Conservation (phyloP, 257 asterid species). For the Nicotiana obtusifolia region DNA sequence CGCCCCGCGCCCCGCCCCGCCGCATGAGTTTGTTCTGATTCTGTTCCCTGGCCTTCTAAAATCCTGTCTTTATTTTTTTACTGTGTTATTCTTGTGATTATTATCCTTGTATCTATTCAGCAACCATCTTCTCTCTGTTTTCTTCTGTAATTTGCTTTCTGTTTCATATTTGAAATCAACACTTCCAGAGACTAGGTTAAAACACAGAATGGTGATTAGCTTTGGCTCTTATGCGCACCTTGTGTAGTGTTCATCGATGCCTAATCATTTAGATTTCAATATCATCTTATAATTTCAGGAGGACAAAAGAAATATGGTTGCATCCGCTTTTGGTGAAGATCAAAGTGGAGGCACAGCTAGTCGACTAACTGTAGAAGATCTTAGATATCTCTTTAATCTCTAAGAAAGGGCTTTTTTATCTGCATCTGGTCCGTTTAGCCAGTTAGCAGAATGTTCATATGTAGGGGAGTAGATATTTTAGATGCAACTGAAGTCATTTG, state of each 20-base stretch:
- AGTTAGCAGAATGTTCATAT: neutral
- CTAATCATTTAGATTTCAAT: neutral
- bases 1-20: no score
- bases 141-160: neutral
- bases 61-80: neutral
- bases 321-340: conserved; percentile 98
- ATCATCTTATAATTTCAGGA: conserved; percentile 46
- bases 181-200: neutral
- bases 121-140: neutral
- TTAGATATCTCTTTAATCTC: conserved; percentile 53
- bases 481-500: neutral
- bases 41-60: neutral
- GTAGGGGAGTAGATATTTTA: conserved; percentile 6
- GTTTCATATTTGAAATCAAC: neutral
- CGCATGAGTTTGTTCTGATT: neutral
- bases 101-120: neutral
- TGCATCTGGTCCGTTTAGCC: neutral
- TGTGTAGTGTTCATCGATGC: neutral
- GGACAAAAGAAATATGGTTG: conserved; percentile 96
- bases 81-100: neutral
- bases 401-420: neutral
- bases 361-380: conserved; percentile 72
- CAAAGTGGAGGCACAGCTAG: conserved; percentile 55
- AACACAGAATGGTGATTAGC: neutral
- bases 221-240: no score